phyloP scores from a whole-genome alignment of 2,329 filamentous ascomycete genomes.

The Claviceps sp. region DNA sequence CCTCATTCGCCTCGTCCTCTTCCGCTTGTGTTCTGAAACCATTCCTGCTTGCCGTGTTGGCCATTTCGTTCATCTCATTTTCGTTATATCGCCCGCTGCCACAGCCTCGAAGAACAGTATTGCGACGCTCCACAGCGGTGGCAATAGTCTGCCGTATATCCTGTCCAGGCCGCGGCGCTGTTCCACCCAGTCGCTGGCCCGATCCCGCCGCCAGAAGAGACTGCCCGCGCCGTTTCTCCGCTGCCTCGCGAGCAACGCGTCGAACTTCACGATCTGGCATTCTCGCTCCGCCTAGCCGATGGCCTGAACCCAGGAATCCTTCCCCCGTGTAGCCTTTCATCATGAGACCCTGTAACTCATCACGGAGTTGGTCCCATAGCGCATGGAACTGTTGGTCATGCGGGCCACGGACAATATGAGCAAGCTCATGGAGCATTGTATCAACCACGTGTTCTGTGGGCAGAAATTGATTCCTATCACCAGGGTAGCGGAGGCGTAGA shows the following conservation, averaged over 20 bases:
- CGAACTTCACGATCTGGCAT: constrained; percentile 62
- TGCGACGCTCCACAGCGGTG: constrained; percentile 55
- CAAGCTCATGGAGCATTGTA: constrained; percentile 88
- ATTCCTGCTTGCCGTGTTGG: constrained; percentile 49
- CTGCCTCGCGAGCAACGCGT: constrained; percentile 57
- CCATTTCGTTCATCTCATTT: constrained; percentile 50
- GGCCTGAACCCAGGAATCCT: constrained; percentile 67
- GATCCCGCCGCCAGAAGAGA: constrained; percentile 46
- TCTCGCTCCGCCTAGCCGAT: constrained; percentile 52
- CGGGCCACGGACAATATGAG: constrained; percentile 73
- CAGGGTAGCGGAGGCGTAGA: constrained; percentile 64
- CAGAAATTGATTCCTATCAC: constrained; percentile 64
- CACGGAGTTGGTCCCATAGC: constrained; percentile 78
- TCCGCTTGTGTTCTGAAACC: constrained; percentile 76
- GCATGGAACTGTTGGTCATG: constrained; percentile 75
- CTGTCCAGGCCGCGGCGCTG: constrained; percentile 35
- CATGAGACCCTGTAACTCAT: constrained; percentile 65
- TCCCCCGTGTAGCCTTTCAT: constrained; percentile 83
- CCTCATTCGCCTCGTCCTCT: constrained; percentile 78
- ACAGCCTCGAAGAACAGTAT: constrained; percentile 57
- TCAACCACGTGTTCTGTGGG: constrained; percentile 70
- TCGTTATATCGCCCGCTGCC: constrained; percentile 56
- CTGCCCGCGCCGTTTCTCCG: constrained; percentile 52
- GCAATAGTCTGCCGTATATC: constrained; percentile 63
- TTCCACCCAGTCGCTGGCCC: constrained; percentile 61